Evolutionary conservation across 805 yeast genomes (phyloP), one percentile per base, ranked within the genome.

Genomic region (Priceomyces melissophilus): DNA sequence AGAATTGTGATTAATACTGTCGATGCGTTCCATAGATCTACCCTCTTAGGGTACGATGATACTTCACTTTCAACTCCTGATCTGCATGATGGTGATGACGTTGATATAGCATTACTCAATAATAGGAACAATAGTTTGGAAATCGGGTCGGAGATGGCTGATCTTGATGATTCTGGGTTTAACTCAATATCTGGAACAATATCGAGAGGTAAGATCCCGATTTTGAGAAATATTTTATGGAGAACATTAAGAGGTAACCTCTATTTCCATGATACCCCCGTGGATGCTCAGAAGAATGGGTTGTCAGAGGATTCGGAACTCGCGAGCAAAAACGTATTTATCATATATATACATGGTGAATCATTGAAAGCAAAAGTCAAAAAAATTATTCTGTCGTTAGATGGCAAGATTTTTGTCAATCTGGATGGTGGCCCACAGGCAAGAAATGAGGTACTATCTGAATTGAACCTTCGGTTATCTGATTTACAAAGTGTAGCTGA

Each of bases 221-320:
- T 67, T 3, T 55, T 69, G 38, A 52, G 74, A 35, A 65, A 62
- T 17, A 65, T 69, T 27, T 51, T 69, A 32, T 69, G 74, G 74
- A 58, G 75, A 46, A 61, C 72, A 1, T 54, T 67, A 28, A 51
- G 73, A 41, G 75, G 75, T 15, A 69, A 69, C 48, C 54, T 69
- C 35, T 68, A 49, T 44, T 67, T 69, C 46, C 61, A 63, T 46
- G 74, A 68, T 40, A 52, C 59, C n/a, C 65, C 66, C 3, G 63
- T 69, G 12, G 49, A 47, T 10, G 54, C 50, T 4, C 56, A 56
- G 20, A 48, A 51, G 30, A 43, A 46, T 30, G 42, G 53, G 8
- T 40, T 49, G 20, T 20, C 29, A 17, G 47, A 48, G 14, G 37
- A 40, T 12, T 36, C 50, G 10, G 55, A 50, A 26, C 41, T 52